Evolutionary conservation across 2,329 filamentous ascomycete species (phyloP), one percentile per base, ranked within the genome.

Genomic region (Spiromastix sp.): DNA sequence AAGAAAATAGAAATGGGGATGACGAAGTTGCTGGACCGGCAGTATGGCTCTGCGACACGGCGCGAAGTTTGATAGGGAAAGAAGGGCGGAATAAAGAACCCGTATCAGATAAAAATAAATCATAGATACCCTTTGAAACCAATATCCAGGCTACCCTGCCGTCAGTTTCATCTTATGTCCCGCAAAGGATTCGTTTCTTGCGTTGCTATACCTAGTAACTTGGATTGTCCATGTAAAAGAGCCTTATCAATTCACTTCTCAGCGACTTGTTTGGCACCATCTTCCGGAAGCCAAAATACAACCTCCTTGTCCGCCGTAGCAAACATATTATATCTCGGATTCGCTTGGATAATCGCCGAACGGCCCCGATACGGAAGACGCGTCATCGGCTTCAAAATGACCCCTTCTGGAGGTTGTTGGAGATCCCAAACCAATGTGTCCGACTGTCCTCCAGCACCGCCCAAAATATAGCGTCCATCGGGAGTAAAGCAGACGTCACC

Each of bases 351-450:
- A 16, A 45, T 33, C 11, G 37, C 30, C 10, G 76, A 60, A 75
- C 77, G 54, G 68, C 77, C 63, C 72, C 60, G 50, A 41, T 63
- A 56, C 35, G 61, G 50, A 30, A 68, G 40, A 30, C 45, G 60
- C 28, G 50, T 45, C 35, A 55, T 51, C 2, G 66, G 63, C 39
- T 61, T 53, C 34, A 67, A 39, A 29, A 51, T 45, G 82, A 63
- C 30, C 74, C 75, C 58, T 71, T 71, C 30, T 2, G 70, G 63
- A 16, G 68, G 52, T 37, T 63, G 68, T 46, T 82, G 64, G 12
- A 80, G 77, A 58, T 98, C 87, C 89, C 91, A 98, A 0, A 94
- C 78, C 4, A 89, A 64, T 5, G 94, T 66, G 34, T 87, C 85
- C 40, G 75, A 69, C 38, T 79, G 66, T 16, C 71, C 67, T 10